phyloP scores from a whole-genome alignment of 257 asterid species.

The Solanum sitiens region DNA sequence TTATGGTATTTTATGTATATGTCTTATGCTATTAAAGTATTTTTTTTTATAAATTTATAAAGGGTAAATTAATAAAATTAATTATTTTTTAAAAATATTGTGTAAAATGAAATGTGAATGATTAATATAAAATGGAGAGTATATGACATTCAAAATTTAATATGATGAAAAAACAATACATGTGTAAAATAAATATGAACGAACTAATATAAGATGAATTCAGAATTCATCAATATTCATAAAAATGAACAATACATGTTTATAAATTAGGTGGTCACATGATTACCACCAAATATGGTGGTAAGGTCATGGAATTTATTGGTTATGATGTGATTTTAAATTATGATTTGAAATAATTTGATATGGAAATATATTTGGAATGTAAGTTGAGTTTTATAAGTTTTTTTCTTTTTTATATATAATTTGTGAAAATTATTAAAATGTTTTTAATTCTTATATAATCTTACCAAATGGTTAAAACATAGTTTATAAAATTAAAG shows the following conservation, averaged over 20 bases:
- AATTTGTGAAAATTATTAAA: neutral
- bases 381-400: neutral
- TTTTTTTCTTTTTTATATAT: too few relatives aligned
- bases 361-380: neutral
- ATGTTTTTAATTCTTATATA: neutral
- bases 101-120: neutral
- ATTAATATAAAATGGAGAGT: neutral
- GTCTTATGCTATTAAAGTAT: neutral
- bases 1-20: too few relatives aligned
- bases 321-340: too few relatives aligned
- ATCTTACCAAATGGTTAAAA: neutral
- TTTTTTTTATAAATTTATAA: too few relatives aligned
- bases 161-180: too few relatives aligned
- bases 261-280: neutral
- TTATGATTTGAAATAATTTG: neutral
- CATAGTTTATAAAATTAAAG: neutral
- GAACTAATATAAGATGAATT: too few relatives aligned
- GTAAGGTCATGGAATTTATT: neutral
- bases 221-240: too few relatives aligned
- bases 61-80: fast-evolving
- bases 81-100: too few relatives aligned
- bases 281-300: neutral
- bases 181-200: too few relatives aligned
- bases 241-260: neutral
- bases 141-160: too few relatives aligned